phyloP scores from a whole-genome alignment of 1,139 yeast genomes.

The Yamadazyma atmosphaerica region DNA sequence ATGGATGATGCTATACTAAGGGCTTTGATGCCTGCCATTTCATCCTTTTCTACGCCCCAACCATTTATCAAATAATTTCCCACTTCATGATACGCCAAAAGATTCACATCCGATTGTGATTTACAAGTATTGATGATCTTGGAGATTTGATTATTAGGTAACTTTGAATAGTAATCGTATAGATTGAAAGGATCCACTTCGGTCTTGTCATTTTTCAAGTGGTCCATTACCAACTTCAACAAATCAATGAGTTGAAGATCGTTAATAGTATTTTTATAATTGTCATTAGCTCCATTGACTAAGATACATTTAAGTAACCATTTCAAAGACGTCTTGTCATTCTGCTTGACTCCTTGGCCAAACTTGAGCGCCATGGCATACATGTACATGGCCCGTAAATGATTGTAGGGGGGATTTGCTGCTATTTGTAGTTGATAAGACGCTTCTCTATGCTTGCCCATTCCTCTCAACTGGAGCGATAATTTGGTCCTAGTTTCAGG shows the following conservation, averaged over 20 bases:
- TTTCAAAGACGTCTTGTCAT: conserved; percentile 54
- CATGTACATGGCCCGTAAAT: conserved; percentile 62
- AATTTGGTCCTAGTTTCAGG: conserved; percentile 49
- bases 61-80: conserved; percentile 64
- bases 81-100: conserved; percentile 50
- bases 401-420: conserved; percentile 57
- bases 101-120: conserved; percentile 29
- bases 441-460: conserved; percentile 67
- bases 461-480: conserved; percentile 55
- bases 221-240: conserved; percentile 25
- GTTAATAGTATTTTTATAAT: conserved; percentile 24
- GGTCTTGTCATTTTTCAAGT: conserved; percentile 22
- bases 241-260: conserved; percentile 33
- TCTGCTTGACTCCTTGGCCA: conserved; percentile 71
- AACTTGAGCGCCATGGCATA: conserved; percentile 69
- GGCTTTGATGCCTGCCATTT: conserved; percentile 56
- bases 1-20: conserved; percentile 67
- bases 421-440: conserved; percentile 67
- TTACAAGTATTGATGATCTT: conserved; percentile 28
- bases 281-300: conserved; percentile 6
- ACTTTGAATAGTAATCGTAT: conserved; percentile 25
- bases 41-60: conserved; percentile 60
- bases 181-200: conserved; percentile 32
- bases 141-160: conserved; percentile 26
- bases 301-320: conserved; percentile 56